Evolutionary conservation across 352 stramenopile genomes (phyloP), one percentile per base, ranked within the genome.

Genomic region (Phytopythium kandeliae): DNA sequence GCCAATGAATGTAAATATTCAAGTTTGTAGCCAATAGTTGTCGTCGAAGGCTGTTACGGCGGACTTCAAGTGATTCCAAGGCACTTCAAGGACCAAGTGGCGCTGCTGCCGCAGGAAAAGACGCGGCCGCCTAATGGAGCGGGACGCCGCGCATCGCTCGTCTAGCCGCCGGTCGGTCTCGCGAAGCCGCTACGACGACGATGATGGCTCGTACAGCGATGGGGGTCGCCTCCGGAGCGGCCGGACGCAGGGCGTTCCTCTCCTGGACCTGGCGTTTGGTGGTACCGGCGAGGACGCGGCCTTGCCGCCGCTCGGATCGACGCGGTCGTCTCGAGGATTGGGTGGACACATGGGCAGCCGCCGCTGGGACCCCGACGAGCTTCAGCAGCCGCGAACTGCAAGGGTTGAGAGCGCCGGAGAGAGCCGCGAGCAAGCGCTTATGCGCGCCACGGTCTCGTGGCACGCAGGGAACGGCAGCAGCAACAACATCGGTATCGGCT

Each of bases 201-300:
- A 31, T 9, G 41, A n/a, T 10, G 38, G 21, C 3, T 28, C 24
- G 24, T 22, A 51, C 19, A 22, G 45, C 45, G 31, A 25, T 10
- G 28, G 25, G 8, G 44, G 26, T 0, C 35, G 35, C 4, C 35
- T 40, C 35, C 15, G 35, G 15, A 22, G 35, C 16, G 22, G 41
- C 41, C 2, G 41, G 4, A 19, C 40, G 0, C 40, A 30, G 21
- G 22, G 6, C 1, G 49, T 69, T 50, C 58, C 62, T 22, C 46
- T 74, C 19, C 15, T 74, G 13, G 58, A 74, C 7, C 60, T 74
- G 58, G 58, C 65, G 4, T 74, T 74, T 41, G 59, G 68, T 37
- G 60, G 45, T n/a, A n/a, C 26, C 3, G 47, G 25, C 46, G 28
- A 30, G 11, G 19, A 45, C 36, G 9, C 3, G 16, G 19, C 9